Percentiles rank a stretch among this genome's conserved stretches.
These are phyloP conservation scores for Hypomontagnella monticulosa DNA, from an alignment of 495 filamentous ascomycete genomes.

Conservation along the genomic window DNA sequence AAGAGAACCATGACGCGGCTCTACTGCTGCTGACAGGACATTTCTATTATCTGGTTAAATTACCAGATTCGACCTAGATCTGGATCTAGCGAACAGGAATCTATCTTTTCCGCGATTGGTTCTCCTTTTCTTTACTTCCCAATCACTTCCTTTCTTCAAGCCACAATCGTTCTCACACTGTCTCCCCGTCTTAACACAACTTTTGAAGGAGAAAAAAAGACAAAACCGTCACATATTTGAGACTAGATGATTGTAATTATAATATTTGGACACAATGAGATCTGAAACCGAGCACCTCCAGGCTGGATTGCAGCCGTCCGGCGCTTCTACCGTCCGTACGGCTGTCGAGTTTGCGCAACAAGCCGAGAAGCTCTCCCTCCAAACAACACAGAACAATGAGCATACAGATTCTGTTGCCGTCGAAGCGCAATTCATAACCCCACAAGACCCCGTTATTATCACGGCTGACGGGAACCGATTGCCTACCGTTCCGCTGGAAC, in stretches of 20 bases:
- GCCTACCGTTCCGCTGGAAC: constrained; percentile 69
- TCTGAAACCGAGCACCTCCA: constrained; percentile 15
- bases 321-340: constrained; percentile 26
- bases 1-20: constrained; percentile 30
- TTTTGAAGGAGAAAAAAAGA: background rate
- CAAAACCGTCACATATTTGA: background rate
- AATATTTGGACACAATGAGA: constrained; percentile 21
- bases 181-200: background rate
- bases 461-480: constrained; percentile 71
- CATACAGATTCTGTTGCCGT: constrained; percentile 60
- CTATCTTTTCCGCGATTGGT: background rate
- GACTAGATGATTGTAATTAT: constrained; percentile 15
- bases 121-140: constrained; percentile 6
- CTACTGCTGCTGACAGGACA: constrained; percentile 20
- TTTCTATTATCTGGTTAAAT: background rate
- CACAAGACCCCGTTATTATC: constrained; percentile 74
- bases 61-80: constrained; percentile 2
- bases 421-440: constrained; percentile 72
- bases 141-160: constrained; percentile 3
- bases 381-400: constrained; percentile 35
- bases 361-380: constrained; percentile 67
- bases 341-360: constrained; percentile 61
- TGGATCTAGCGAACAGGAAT: background rate
- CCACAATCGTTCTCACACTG: background rate
- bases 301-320: constrained; percentile 12